Base-by-base conservation (phyloP, 768 basidiomycete genomes). In the Vishniacozyma victoriae region DNA sequence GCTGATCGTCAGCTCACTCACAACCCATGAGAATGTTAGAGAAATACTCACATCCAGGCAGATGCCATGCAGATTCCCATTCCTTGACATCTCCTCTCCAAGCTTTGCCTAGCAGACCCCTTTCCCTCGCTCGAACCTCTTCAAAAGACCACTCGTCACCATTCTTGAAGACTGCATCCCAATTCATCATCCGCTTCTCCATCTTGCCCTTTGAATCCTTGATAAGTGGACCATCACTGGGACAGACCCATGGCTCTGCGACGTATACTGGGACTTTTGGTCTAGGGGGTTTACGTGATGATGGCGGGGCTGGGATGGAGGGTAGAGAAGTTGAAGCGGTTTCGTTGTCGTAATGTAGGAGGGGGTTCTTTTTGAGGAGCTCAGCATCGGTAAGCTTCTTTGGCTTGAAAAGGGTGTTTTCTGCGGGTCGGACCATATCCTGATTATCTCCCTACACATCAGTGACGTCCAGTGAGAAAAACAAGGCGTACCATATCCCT, bases 131-230 rank as follows among this genome's bases (percentile, higher is more conserved):
- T 36, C 71, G 43, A 19, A 27, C 82, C 83, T 76, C 92, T 62
- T 86, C 82, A 19, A 84, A 82, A 60, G 86, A 84, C 72, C 85
- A 93, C 69, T 96, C 91, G 1, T 80, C 76, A 2, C 82, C 78
- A 41, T 86, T 82, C 25, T 81, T 79, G n/a, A 83, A 87, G 11
- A 73, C 70, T 60, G 83, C 85, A 13, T 90, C 54, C 71, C 72
- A 73, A 35, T 63, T 62, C 47, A 72, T 71, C 60, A 69, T 69
- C 47, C 72, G 42, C 35, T 60, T 42, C 44, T 73, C 70, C 2
- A 62, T 46, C 50, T 72, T 67, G 13, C 67, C 68, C 26, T 44
- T 55, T 6, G 50, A 53, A 13, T 52, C 54, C 19, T 55, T 58
- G 2, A 66, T 55, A n/a, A 64, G 61, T 16, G 48, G 44, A n/a